phyloP scores from a whole-genome alignment of 495 filamentous ascomycete genomes.

The Aspergillus steynii region DNA sequence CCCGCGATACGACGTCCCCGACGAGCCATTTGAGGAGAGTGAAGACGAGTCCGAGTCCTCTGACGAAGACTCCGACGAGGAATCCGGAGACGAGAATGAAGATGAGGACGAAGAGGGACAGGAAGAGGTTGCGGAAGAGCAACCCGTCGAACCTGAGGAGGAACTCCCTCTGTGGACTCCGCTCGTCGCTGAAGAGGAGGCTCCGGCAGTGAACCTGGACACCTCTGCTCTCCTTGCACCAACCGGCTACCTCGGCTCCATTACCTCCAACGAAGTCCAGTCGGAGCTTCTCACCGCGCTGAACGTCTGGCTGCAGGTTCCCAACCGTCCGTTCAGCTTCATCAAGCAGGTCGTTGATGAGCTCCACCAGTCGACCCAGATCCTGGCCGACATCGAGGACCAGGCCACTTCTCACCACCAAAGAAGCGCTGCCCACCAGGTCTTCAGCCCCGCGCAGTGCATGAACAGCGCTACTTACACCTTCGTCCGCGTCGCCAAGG shows the following conservation, averaged over 20 bases:
- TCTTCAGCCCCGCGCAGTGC: slow-evolving; percentile 41
- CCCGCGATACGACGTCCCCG: slow-evolving; percentile 13
- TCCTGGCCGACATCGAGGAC: slow-evolving; percentile 38
- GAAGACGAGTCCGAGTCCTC: slow-evolving; percentile 4
- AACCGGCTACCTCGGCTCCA: slow-evolving; percentile 12
- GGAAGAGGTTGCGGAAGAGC: neutral
- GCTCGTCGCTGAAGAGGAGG: slow-evolving; percentile 5
- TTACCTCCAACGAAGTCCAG: slow-evolving; percentile 10
- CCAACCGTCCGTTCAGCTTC: slow-evolving; percentile 24
- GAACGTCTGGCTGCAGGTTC: slow-evolving; percentile 17
- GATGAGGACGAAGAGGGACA: slow-evolving; percentile 3
- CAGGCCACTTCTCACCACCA: slow-evolving; percentile 29
- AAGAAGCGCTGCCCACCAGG: slow-evolving; percentile 28
- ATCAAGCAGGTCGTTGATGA: slow-evolving; percentile 24
- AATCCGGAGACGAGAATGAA: neutral
- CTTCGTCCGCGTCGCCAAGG: slow-evolving; percentile 38
- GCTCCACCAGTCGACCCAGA: slow-evolving; percentile 21
- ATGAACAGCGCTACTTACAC: slow-evolving; percentile 52
- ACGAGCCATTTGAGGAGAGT: slow-evolving; percentile 5
- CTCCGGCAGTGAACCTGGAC: slow-evolving; percentile 4
- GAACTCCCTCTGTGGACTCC: slow-evolving; percentile 5
- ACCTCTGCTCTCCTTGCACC: slow-evolving; percentile 10
- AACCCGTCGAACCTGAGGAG: slow-evolving; percentile 7
- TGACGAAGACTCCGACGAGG: slow-evolving; percentile 5
- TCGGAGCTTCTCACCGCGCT: slow-evolving; percentile 14